These are phyloP conservation scores for Colletotrichum salicis DNA, from an alignment of 2,329 filamentous ascomycete genomes.

Conservation along the genomic window DNA sequence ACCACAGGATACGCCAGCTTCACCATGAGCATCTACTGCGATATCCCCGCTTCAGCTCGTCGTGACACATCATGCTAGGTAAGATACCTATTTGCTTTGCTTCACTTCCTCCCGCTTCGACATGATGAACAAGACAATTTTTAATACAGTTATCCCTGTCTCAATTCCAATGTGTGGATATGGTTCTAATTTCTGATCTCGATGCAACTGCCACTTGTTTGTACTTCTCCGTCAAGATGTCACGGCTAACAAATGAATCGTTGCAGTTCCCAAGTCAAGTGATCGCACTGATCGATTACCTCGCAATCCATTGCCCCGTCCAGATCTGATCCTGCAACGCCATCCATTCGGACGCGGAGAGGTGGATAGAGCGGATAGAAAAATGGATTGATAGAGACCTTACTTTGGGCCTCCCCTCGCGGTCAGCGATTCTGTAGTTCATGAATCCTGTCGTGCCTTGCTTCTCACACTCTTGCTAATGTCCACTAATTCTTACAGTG, in stretches of 20 bases:
- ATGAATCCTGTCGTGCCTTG: conserved; percentile 28
- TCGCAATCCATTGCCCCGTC: neutral
- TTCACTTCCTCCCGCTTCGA: neutral
- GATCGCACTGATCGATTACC: neutral
- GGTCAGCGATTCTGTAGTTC: conserved; percentile 19
- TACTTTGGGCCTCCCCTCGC: conserved; percentile 5
- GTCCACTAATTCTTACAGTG: conserved; percentile 27
- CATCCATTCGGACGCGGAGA: conserved; percentile 16
- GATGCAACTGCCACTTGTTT: neutral
- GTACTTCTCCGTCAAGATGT: neutral
- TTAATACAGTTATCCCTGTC: conserved; percentile 34
- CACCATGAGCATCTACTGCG: neutral
- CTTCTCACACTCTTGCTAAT: conserved; percentile 14
- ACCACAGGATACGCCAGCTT: neutral
- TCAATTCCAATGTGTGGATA: conserved; percentile 31
- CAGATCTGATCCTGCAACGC: conserved; percentile 19
- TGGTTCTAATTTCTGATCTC: conserved; percentile 33
- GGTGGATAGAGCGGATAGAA: conserved; percentile 32
- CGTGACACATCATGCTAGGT: neutral
- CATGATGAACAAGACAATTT: conserved; percentile 32
- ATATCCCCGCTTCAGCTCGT: neutral
- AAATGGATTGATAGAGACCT: conserved; percentile 30
- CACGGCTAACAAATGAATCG: conserved; percentile 4
- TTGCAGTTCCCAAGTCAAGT: neutral
- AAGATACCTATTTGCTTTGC: neutral